Conservation (phyloP, 176 grass and related monocot species). For the Triticum timopheevii region DNA sequence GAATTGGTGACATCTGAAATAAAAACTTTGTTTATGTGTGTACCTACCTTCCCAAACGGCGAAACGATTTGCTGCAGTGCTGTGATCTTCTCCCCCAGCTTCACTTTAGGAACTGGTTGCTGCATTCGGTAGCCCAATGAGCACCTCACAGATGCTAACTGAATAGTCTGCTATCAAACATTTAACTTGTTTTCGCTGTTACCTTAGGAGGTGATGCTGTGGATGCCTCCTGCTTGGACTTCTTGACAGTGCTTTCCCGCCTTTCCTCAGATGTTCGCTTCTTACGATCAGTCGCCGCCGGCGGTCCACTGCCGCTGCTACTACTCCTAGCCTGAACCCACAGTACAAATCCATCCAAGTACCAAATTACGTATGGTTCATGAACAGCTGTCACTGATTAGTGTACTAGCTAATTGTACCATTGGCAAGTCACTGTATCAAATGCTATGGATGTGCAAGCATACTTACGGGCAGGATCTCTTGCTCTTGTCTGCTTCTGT, state of each 20-base stretch:
- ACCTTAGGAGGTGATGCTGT: conserved; percentile 60
- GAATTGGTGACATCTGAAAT: neutral
- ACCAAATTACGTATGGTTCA: neutral
- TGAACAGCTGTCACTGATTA: neutral
- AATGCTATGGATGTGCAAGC: neutral
- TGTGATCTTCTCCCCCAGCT: conserved; percentile 81
- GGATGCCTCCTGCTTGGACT: conserved; percentile 51
- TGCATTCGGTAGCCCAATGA: conserved; percentile 31
- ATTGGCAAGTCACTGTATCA: neutral
- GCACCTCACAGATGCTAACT: conserved; percentile 14
- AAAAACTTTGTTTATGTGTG: neutral
- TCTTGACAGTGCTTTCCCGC: conserved; percentile 42
- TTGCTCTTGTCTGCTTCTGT: conserved; percentile 43
- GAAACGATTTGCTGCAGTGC: conserved; percentile 90
- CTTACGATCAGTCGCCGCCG: conserved; percentile 42
- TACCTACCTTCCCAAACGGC: conserved; percentile 87
- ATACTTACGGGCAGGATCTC: conserved; percentile 57
- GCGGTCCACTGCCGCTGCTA: conserved; percentile 34
- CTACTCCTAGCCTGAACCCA: conserved; percentile 44
- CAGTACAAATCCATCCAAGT: neutral
- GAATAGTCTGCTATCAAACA: neutral
- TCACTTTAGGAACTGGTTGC: conserved; percentile 79
- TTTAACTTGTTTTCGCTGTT: neutral
- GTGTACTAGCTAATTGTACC: neutral
- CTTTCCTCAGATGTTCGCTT: conserved; percentile 50